Evolutionary conservation across 345 rosid genomes (phyloP).

Genomic region (Eucalyptus camaldulensis): DNA sequence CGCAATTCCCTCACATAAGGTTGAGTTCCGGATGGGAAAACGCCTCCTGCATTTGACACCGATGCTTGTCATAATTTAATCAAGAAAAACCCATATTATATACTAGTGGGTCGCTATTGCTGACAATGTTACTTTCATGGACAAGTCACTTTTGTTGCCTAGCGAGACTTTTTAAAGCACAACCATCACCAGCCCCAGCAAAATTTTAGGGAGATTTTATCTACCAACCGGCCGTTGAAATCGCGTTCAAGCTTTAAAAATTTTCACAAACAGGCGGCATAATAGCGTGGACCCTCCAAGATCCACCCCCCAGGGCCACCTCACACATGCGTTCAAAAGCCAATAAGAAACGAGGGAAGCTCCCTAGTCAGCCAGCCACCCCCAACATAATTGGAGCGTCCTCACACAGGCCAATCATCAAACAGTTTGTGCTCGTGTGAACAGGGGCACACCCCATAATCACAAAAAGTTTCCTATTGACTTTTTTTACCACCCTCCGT

Average conservation of each 20-base stretch:
- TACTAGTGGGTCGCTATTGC: conserved; percentile 9
- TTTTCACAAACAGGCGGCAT: not conserved
- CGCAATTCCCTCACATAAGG: not conserved
- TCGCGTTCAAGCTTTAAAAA: not conserved
- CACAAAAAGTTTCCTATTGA: not conserved
- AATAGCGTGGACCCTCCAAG: not conserved
- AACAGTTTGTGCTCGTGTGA: not conserved
- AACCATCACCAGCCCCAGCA: not conserved
- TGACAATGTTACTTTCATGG: conserved; percentile 1
- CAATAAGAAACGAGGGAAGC: not conserved
- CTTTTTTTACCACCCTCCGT: not conserved
- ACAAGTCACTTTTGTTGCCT: conserved; percentile 6
- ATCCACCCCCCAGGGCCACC: not conserved
- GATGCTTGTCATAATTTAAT: not conserved
- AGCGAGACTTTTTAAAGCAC: conserved; percentile 11
- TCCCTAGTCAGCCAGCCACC: not conserved
- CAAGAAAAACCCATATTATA: not conserved
- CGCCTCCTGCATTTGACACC: not conserved
- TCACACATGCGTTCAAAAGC: not conserved
- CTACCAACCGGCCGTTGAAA: conserved; percentile 16
- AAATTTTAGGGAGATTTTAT: not conserved
- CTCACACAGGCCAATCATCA: not conserved
- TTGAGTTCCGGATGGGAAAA: conserved; percentile 9
- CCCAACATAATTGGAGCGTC: not conserved
- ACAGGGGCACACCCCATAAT: not conserved